Base-by-base conservation (phyloP, 2,329 filamentous ascomycete species). In the Onygenales sp. region DNA sequence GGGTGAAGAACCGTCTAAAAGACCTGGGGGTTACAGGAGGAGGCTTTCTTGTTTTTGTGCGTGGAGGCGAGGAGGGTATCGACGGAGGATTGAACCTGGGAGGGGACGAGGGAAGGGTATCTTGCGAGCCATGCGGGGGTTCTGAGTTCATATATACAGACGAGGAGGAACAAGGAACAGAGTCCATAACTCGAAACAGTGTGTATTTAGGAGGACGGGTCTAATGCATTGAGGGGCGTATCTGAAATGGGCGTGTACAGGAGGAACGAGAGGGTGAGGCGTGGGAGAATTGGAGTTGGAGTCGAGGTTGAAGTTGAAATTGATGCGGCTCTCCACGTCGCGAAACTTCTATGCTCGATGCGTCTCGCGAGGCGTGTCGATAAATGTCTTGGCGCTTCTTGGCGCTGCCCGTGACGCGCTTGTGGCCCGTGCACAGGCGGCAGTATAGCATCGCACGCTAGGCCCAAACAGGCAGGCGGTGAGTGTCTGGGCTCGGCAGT, bases 1-100 rank as follows among this genome's bases (percentile, higher is more conserved):
- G 75, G n/a, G 74, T 77, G 57, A 78, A 78, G 58, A 78, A 78
- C 38, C 71, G 68, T 51, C 67, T 70, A 55, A 78, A 77, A n/a
- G 74, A 73, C 48, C 74, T 69, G n/a, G 75, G 75, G 10, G 75
- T 77, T 36, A 78, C 69, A 32, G 74, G 71, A 44, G 75, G 75
- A 49, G 70, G 71, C 57, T 72, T 75, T 62, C 68, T 69, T 51
- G 63, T 66, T 59, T 70, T 71, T 54, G 71, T 65, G 33, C 70
- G 70, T 45, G 71, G 70, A 52, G 71, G 71, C 57, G 71, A 72
- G 43, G 71, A 72, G 42, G 70, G 70, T 54, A 71, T 61, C 44
- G 69, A 66, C 53, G 67, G 43, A 13, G 50, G 53, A 50, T 48
- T 52, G 45, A 58, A 49, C 9, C 33, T 43, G 43, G 58, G 57